phyloP scores from a whole-genome alignment of 768 basidiomycete species.

The Boletellus ananiceps region DNA sequence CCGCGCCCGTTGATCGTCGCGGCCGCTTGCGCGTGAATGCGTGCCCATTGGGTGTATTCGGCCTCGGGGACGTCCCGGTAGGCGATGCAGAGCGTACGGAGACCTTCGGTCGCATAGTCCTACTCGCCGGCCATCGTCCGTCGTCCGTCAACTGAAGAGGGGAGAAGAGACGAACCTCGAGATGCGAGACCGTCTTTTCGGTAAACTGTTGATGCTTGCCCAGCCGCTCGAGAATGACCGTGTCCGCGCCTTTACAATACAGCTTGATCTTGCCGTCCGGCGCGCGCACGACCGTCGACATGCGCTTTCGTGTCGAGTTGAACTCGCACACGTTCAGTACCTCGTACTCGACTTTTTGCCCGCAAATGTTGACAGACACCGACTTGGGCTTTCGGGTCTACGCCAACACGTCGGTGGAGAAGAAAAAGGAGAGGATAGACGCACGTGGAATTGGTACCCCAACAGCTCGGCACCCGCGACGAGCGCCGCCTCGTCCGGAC shows the following conservation, averaged over 20 bases:
- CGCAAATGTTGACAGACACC: slow-evolving; percentile 81
- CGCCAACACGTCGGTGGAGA: not conserved
- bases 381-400: slow-evolving; percentile 96
- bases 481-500: slow-evolving; percentile 95
- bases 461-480: slow-evolving; percentile 90
- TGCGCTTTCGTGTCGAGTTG: slow-evolving; percentile 95
- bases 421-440: slow-evolving; percentile 29
- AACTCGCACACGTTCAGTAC: slow-evolving; percentile 98
- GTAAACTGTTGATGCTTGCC: slow-evolving; percentile 78
- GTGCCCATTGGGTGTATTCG: slow-evolving; percentile 87
- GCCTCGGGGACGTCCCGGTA: slow-evolving; percentile 88
- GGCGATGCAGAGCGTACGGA: slow-evolving; percentile 94
- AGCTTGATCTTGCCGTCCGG: slow-evolving; percentile 91
- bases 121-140: slow-evolving; percentile 21
- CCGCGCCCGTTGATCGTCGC: slow-evolving; percentile 93
- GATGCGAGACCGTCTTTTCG: slow-evolving; percentile 82
- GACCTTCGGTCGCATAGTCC: slow-evolving; percentile 97
- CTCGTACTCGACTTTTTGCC: slow-evolving; percentile 73
- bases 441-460: slow-evolving; percentile 90
- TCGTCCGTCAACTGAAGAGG: not conserved
- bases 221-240: slow-evolving; percentile 93
- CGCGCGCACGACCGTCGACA: slow-evolving; percentile 90
- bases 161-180: slow-evolving; percentile 58
- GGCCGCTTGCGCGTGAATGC: slow-evolving; percentile 88
- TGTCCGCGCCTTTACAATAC: slow-evolving; percentile 97